phyloP scores from a whole-genome alignment of 176 grass and related monocot genomes.

The Phragmites australis region DNA sequence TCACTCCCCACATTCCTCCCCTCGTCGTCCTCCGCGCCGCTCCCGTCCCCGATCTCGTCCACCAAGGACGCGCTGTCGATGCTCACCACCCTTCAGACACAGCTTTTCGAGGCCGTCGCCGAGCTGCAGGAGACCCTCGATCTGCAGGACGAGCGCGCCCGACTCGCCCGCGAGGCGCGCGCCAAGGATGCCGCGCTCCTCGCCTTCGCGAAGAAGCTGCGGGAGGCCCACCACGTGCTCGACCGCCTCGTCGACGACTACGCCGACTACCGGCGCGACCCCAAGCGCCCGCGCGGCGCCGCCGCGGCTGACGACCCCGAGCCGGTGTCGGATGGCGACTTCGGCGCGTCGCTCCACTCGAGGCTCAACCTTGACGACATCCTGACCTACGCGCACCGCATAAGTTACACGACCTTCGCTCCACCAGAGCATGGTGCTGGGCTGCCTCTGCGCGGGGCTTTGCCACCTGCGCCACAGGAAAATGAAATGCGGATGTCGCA shows the following conservation, averaged over 20 bases:
- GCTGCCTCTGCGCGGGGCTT: slow-evolving; percentile 65
- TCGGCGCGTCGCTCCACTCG: slow-evolving; percentile 64
- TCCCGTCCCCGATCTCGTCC: slow-evolving; percentile 42
- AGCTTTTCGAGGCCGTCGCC: slow-evolving; percentile 83
- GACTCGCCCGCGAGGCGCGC: slow-evolving; percentile 59
- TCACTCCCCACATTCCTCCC: slow-evolving; percentile 69
- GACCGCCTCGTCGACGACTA: slow-evolving; percentile 95
- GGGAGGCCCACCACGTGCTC: slow-evolving; percentile 88
- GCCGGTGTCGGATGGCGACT: slow-evolving; percentile 34
- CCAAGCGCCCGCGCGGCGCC: slow-evolving; percentile 52
- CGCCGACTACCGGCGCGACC: slow-evolving; percentile 66
- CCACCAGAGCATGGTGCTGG: slow-evolving; percentile 96
- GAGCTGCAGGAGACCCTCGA: slow-evolving; percentile 91
- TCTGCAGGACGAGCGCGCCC: slow-evolving; percentile 65
- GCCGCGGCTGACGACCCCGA: slow-evolving; percentile 27
- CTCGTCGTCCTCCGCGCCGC: slow-evolving; percentile 38
- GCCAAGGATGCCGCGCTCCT: slow-evolving; percentile 69
- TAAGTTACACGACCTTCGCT: slow-evolving; percentile 96
- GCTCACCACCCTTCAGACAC: slow-evolving; percentile 80
- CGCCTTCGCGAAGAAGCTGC: slow-evolving; percentile 82
- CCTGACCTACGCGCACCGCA: slow-evolving; percentile 73
- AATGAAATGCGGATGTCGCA: slow-evolving; percentile 86
- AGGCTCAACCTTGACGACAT: slow-evolving; percentile 74
- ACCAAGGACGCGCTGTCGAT: slow-evolving; percentile 70
- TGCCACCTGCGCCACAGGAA: slow-evolving; percentile 89